Evolutionary conservation across 1,284 basidiomycete genomes (phyloP).

Genomic region (Puccinia polysora): DNA sequence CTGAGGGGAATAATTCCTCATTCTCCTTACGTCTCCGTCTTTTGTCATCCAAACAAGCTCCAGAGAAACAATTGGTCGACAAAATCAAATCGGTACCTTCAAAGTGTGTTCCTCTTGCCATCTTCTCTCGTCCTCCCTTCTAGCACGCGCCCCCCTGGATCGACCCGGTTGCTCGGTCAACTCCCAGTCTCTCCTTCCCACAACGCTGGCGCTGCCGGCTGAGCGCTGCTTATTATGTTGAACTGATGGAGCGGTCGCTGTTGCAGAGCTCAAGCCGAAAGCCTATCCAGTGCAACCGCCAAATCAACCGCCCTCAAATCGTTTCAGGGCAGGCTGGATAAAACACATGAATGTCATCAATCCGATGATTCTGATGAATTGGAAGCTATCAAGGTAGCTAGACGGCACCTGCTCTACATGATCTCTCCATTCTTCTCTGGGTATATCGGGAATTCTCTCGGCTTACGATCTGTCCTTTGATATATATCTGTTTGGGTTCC

Average conservation of each 20-base stretch:
- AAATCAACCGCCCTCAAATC: conserved; percentile 2
- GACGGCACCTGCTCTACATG: no score
- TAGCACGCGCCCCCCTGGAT: no score
- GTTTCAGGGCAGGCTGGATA: not conserved
- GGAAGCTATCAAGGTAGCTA: conserved; percentile 8
- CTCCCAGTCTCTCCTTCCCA: no score
- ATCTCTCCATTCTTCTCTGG: no score
- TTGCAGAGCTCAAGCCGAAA: not conserved
- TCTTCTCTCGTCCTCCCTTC: no score
- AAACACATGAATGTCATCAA: not conserved
- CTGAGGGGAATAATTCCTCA: not conserved
- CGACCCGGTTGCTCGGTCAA: no score
- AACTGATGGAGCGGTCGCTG: no score
- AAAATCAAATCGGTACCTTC: not conserved
- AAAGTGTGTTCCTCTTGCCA: conserved; percentile 6
- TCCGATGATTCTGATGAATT: not conserved
- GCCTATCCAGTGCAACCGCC: not conserved
- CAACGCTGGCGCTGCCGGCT: no score
- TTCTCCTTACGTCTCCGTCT: conserved; percentile 15
- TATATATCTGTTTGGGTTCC: not conserved
- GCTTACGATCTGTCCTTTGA: no score
- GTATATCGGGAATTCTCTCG: no score
- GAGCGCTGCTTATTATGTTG: no score
- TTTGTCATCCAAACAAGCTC: not conserved
- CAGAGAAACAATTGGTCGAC: not conserved